Evolutionary conservation across 345 rosid genomes (phyloP), one percentile per base, ranked within the genome.

Genomic region (Sisymbrium irio): DNA sequence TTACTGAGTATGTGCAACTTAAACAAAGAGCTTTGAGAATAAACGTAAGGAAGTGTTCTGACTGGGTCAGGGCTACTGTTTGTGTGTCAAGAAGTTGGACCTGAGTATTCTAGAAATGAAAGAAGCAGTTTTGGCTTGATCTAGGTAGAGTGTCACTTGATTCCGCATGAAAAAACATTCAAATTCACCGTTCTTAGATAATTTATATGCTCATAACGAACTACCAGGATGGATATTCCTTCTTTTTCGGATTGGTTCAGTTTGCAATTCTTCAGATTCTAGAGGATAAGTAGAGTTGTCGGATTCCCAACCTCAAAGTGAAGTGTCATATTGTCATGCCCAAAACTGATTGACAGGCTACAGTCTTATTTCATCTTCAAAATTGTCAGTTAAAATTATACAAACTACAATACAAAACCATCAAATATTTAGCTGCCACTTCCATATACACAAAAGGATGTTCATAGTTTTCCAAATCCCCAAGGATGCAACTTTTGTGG

Each of bases 391-490:
- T 5, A 19, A 54, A 65, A 59, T 41, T 54, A 40, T 36, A 44
- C 14, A 55, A 55, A 36, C 6, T 42, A 60, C 46, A 75, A 67
- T 53, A 59, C 3, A 20, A 55, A 44, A 46, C 40, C 35, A 64
- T 63, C 46, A 56, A 35, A 35, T 63, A 63, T 22, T 22, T 66
- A 70, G 37, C 55, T 27, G 66, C 65, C 60, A 69, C 71, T 63
- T 76, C 70, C 70, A 76, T 61, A 25, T 76, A 69, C 75, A 76
- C 22, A 61, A 65, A 40, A 50, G 1, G 32, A 27, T 28, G 46
- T 37, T 75, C 50, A 1, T 41, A 28, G 63, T 51, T 50, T 22
- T 46, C 49, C 54, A 18, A 50, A 65, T 56, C 58, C 37, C n/a
- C 25, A 22, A 60, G 33, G 69, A 49, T 41, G 56, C 11, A 41